A percentile compares a stretch with the other conserved stretches of the same genome.
These are phyloP conservation scores for Pholiota microspora DNA, from an alignment of 768 basidiomycete species.

Conservation along the genomic window DNA sequence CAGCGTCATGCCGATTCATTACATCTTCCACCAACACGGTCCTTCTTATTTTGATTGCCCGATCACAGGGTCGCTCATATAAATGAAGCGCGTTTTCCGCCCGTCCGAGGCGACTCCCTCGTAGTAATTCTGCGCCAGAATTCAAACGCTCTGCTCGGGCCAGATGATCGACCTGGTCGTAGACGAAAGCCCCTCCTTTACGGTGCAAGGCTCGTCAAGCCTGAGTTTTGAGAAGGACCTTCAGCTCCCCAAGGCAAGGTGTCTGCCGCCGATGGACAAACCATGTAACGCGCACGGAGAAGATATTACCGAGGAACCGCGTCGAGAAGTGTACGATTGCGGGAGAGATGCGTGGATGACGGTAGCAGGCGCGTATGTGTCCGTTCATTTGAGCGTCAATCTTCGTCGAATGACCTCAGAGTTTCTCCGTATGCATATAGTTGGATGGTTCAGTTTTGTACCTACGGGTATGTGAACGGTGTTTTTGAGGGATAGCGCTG, in stretches of 20 bases:
- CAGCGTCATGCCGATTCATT: background rate
- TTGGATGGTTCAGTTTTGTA: slow-evolving; percentile 45
- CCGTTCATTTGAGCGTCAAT: background rate
- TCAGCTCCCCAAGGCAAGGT: background rate
- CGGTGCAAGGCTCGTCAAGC: background rate
- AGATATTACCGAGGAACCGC: background rate
- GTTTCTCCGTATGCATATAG: slow-evolving; percentile 17
- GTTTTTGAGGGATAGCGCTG: background rate
- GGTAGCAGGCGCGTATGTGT: slow-evolving; percentile 41
- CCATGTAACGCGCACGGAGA: background rate
- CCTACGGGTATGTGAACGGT: slow-evolving; percentile 36
- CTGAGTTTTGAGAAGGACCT: slow-evolving; percentile 11
- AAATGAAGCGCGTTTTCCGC: background rate
- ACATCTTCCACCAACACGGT: slow-evolving; percentile 11
- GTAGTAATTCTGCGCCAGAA: no score
- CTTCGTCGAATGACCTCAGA: background rate
- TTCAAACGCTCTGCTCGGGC: background rate
- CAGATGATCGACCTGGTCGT: background rate
- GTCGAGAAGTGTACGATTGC: slow-evolving; percentile 15
- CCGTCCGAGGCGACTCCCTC: background rate
- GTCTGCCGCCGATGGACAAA: background rate
- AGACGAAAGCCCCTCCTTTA: slow-evolving; percentile 2
- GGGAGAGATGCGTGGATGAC: slow-evolving; percentile 42
- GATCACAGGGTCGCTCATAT: slow-evolving; percentile 7
- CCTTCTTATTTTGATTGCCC: slow-evolving; percentile 21